phyloP scores from a whole-genome alignment of 805 yeast genomes.

The Ogataea minuta region DNA sequence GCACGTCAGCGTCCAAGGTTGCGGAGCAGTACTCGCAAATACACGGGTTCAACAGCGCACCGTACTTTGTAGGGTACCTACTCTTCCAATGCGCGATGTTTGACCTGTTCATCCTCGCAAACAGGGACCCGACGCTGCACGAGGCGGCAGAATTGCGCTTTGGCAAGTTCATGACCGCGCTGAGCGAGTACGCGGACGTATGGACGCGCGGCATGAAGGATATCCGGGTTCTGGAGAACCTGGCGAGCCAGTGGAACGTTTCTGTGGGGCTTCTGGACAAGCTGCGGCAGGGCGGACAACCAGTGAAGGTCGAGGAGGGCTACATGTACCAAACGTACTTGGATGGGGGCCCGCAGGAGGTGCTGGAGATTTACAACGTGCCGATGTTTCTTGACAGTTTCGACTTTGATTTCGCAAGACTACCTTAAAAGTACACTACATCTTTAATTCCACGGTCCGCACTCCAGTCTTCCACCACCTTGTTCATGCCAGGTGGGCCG shows the following conservation, averaged over 20 bases:
- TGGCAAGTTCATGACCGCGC: constrained; percentile 22
- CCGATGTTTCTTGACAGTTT: constrained; percentile 8
- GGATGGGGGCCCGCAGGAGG: constrained; percentile 1
- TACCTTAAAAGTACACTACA: constrained; percentile 24
- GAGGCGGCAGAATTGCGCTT: constrained; percentile 22
- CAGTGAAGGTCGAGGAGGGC: background rate
- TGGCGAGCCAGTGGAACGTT: constrained; percentile 31
- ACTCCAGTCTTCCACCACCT: constrained; percentile 18
- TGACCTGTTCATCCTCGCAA: constrained; percentile 33
- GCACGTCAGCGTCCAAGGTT: constrained; percentile 25
- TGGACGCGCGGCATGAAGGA: constrained; percentile 35
- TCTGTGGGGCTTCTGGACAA: constrained; percentile 2
- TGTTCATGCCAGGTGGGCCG: constrained; percentile 47
- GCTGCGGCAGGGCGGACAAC: constrained; percentile 1
- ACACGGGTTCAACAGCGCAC: constrained; percentile 22
- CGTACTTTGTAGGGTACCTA: constrained; percentile 34
- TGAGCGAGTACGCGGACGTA: constrained; percentile 24
- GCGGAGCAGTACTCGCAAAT: constrained; percentile 18
- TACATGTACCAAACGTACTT: constrained; percentile 1
- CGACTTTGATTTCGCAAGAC: constrained; percentile 7
- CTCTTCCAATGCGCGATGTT: constrained; percentile 34
- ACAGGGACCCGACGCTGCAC: constrained; percentile 24
- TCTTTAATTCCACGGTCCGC: constrained; percentile 13
- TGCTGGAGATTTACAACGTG: constrained; percentile 4
- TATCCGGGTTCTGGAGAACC: constrained; percentile 24